phyloP scores from a whole-genome alignment of 192 early-diverging fungal genomes.

The Spizellomyces punctatus region DNA sequence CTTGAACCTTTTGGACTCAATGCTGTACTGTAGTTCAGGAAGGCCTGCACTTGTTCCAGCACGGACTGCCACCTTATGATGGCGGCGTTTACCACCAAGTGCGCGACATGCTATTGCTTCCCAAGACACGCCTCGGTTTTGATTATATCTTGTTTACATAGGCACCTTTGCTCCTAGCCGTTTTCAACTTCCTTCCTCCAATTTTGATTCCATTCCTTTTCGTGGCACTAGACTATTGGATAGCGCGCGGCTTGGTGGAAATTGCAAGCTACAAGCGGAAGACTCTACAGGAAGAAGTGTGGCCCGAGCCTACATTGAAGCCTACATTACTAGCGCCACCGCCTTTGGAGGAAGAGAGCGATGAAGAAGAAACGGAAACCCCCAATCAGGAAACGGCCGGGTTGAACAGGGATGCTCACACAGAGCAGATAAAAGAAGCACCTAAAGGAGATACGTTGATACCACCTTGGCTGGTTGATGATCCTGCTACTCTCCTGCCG shows the following conservation, averaged over 20 bases:
- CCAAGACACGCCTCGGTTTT: constrained; percentile 65
- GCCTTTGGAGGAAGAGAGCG: constrained; percentile 6
- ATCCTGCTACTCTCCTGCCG: constrained; percentile 2
- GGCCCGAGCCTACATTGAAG: constrained; percentile 1
- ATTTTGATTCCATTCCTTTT: constrained; percentile 58
- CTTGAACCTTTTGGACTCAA: too few species aligned
- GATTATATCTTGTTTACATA: constrained; percentile 27
- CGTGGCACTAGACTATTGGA: constrained; percentile 62
- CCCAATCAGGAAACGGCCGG: not conserved
- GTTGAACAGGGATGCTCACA: not conserved
- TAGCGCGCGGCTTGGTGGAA: constrained; percentile 60
- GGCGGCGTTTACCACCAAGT: constrained; percentile 89
- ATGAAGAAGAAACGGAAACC: not conserved
- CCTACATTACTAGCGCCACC: not conserved
- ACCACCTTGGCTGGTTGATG: constrained; percentile 10
- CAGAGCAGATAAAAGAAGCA: not conserved
- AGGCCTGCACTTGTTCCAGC: constrained; percentile 76
- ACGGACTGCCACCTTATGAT: constrained; percentile 82
- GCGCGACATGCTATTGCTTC: constrained; percentile 11
- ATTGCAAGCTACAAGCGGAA: constrained; percentile 56
- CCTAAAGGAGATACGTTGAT: not conserved
- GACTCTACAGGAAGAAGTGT: constrained; percentile 12
- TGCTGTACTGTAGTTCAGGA: constrained; percentile 66
- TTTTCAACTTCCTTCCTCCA: constrained; percentile 65
- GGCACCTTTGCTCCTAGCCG: constrained; percentile 75